Base-by-base conservation (phyloP, 2,329 filamentous ascomycete species). In the Hypoxylon sp. region DNA sequence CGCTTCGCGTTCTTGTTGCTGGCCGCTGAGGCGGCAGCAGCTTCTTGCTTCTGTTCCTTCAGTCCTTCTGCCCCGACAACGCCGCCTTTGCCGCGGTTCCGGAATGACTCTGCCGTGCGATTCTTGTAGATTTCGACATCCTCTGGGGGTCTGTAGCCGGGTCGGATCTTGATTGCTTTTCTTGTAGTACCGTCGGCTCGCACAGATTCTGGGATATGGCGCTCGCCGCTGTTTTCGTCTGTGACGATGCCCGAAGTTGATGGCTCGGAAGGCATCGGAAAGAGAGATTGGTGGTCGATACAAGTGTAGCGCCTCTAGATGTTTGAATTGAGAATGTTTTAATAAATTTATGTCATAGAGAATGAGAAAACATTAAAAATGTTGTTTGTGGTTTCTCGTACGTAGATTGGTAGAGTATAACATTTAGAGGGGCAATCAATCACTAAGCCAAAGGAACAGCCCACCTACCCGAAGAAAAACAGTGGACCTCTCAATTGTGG, bases 111-210 rank as follows among this genome's bases (percentile, higher is more conserved):
- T 54, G 94, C 94, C 1, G 91, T 94, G 63, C 93, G 91, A 81
- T 97, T 98, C 83, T 94, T 97, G 87, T 99, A 99, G 50, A 97
- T 86, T 78, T 98, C 94, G 70, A 98, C 91, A 81, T 99, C 96
- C 82, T 99, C 96, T 0, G 94, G 94, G 1, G 96, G 97, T 35
- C 91, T 90, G 81, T 98, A 99, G 59, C 96, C 97, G 0, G 96
- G 95, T 31, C 94, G 90, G 68, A 99, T 94, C 77, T 93, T 93
- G 78, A 98, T 98, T 76, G 97, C 95, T 78, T 93, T 97, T 63
- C 96, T 90, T n/a, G 93, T 93, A 55, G 92, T 94, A 64, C 96
- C 96, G 78, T 99, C 96, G 24, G 96, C 83, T 60, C 97, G 92
- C 47, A 89, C 84, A 0, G 95, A 98, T 47, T 94, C 88, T 26